phyloP scores from a whole-genome alignment of 1,284 basidiomycete genomes.

The Cystobasidiaceae sp. region DNA sequence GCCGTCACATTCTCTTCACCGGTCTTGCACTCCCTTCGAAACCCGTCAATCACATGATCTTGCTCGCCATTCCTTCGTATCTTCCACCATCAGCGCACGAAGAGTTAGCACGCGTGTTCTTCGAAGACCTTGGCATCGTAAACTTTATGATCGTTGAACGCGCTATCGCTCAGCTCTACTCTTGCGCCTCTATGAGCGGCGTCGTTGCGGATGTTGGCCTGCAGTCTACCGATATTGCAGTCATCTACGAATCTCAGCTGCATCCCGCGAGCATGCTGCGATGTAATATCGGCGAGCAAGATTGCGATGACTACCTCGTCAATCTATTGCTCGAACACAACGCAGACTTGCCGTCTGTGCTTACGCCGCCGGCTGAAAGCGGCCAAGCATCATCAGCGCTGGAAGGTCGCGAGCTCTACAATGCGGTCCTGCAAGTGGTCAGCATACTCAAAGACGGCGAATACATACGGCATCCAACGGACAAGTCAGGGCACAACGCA shows the following conservation, averaged over 20 bases:
- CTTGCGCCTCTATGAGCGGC: slow-evolving; percentile 70
- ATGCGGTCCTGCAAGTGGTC: slow-evolving; percentile 51
- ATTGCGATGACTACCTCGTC: slow-evolving; percentile 72
- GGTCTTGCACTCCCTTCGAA: slow-evolving; percentile 69
- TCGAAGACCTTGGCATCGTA: slow-evolving; percentile 91
- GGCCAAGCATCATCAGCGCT: slow-evolving; percentile 2
- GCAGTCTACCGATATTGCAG: slow-evolving; percentile 67
- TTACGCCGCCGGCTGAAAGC: slow-evolving; percentile 1
- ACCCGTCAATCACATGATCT: slow-evolving; percentile 79
- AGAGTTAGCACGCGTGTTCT: slow-evolving; percentile 76
- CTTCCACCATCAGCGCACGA: slow-evolving; percentile 70
- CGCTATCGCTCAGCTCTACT: slow-evolving; percentile 76
- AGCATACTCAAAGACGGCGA: slow-evolving; percentile 52
- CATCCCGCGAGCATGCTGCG: slow-evolving; percentile 58
- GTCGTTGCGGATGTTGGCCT: slow-evolving; percentile 76
- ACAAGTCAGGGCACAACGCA: slow-evolving; percentile 50
- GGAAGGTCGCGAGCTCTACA: slow-evolving; percentile 20
- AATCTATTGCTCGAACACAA: slow-evolving; percentile 62
- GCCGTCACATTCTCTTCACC: slow-evolving; percentile 77
- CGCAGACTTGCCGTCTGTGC: slow-evolving; percentile 32
- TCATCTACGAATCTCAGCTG: slow-evolving; percentile 72
- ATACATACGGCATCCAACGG: slow-evolving; percentile 53
- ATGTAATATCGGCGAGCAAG: slow-evolving; percentile 61
- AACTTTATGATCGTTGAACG: slow-evolving; percentile 77
- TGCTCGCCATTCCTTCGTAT: slow-evolving; percentile 66